Conservation (phyloP, 257 asterid species). For the Solanum rostratum region DNA sequence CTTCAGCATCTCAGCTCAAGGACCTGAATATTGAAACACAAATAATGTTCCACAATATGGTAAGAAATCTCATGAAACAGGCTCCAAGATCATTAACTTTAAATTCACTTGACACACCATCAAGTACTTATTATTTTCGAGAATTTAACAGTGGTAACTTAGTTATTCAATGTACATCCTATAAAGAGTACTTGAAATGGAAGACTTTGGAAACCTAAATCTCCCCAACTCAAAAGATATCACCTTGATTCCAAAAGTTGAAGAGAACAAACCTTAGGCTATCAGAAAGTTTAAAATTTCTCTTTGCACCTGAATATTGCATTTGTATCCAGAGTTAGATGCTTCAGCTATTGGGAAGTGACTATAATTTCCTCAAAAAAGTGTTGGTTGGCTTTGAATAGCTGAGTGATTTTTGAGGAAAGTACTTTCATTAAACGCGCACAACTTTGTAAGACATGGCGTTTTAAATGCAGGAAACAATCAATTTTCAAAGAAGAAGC, state of each 20-base stretch:
- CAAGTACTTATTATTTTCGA: slow-evolving; percentile 56
- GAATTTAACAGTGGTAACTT: slow-evolving; percentile 54
- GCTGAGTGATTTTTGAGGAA: slow-evolving; percentile 70
- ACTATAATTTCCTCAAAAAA: slow-evolving; percentile 65
- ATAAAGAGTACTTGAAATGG: slow-evolving; percentile 15
- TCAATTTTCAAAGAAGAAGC: slow-evolving; percentile 44
- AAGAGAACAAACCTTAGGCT: too few species aligned
- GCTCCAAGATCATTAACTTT: slow-evolving; percentile 79
- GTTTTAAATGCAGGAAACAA: slow-evolving; percentile 38
- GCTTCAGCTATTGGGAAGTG: too few species aligned
- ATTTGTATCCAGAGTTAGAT: too few species aligned
- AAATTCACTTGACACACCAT: slow-evolving; percentile 33
- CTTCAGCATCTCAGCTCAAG: slow-evolving; percentile 21
- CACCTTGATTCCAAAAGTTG: too few species aligned
- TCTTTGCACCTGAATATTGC: slow-evolving; percentile 26
- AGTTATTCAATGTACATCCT: slow-evolving; percentile 81
- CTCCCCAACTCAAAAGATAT: too few species aligned
- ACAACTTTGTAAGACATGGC: slow-evolving; percentile 61
- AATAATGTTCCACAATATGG: slow-evolving; percentile 61
- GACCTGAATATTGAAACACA: slow-evolving; percentile 73
- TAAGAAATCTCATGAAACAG: slow-evolving; percentile 63
- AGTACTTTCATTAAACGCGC: slow-evolving; percentile 77
- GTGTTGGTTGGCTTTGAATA: slow-evolving; percentile 65
- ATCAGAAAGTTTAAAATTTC: slow-evolving; percentile 49
- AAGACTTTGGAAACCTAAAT: too few species aligned